Evolutionary conservation across 2,329 filamentous ascomycete genomes (phyloP), one percentile per base, ranked within the genome.

Genomic region (Thelonectria discophora): DNA sequence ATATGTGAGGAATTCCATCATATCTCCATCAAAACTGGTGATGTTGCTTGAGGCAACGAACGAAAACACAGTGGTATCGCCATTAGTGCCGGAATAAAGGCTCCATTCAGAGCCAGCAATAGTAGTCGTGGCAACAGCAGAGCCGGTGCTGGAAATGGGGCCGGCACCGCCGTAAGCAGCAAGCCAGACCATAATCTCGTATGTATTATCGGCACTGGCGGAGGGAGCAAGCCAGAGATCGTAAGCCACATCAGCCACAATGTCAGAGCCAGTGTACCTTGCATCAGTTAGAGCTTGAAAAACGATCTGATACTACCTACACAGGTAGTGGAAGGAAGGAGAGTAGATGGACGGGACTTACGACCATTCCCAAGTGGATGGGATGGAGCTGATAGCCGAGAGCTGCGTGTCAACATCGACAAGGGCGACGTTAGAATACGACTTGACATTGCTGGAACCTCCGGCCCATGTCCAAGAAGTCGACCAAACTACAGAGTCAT

Each of bases 141-240:
- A 48, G 40, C 51, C 40, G 18, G 55, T 58, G 17, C 40, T 40
- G 4, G 60, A 60, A 9, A 88, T 88, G 40, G 86, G 85, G 5
- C 83, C 83, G 1, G 85, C 85, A 57, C 84, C 85, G 42, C 85
- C 86, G 47, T 85, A 76, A 3, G 82, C 81, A 2, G 78, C 82
- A 49, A 88, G 78, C 86, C 86, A 89, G 68, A 89, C 79, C 86
- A 89, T 89, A 73, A 88, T 80, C 74, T 89, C 86, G 72, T 86
- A 87, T 68, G 85, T 77, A 18, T 81, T 65, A 21, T 58, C 70
- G 42, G 72, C 73, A 5, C 80, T 75, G 27, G 78, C 77, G 30
- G 80, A 78, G 20, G 75, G 75, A 11, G 77, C 76, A 40, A 85
- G 85, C 78, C 88, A 88, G 50, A 88, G 73, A 71, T 88, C 85